A percentile compares a stretch with the other conserved stretches of the same genome.
Evolutionary conservation across 192 early-diverging fungal species (phyloP).

Genomic region (Podila epigama): DNA sequence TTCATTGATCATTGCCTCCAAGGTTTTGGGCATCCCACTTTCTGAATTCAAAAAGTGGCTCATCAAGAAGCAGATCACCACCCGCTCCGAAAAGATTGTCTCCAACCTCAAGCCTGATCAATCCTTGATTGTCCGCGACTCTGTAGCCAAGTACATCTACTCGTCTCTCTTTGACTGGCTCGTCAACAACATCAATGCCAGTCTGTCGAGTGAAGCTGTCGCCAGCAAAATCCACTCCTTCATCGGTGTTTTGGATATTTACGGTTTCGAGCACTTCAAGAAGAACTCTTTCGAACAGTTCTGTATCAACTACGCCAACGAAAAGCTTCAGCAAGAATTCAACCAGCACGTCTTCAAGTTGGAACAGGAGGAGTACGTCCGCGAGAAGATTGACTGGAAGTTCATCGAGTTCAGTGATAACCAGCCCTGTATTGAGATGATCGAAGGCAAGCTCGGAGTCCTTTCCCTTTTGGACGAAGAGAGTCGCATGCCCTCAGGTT

Average conservation of each 20-base stretch:
- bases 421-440: conserved; percentile 98
- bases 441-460: conserved; percentile 95
- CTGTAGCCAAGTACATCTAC: conserved; percentile 98
- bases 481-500: conserved; percentile 82
- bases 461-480: conserved; percentile 95
- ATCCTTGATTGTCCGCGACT: conserved; percentile 85
- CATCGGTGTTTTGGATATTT: conserved; percentile 99
- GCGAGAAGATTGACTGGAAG: conserved; percentile 96
- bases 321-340: conserved; percentile 99
- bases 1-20: conserved; percentile 71
- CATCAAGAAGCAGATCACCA: conserved; percentile 90
- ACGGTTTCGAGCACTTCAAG: conserved; percentile 99
- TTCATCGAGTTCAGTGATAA: conserved; percentile 99
- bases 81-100: conserved; percentile 92
- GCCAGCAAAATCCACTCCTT: conserved; percentile 62
- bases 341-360: conserved; percentile 99
- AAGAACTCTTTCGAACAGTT: conserved; percentile 99
- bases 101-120: conserved; percentile 76
- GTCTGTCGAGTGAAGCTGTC: conserved; percentile 70
- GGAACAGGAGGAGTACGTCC: conserved; percentile 97
- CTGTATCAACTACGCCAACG: conserved; percentile 97
- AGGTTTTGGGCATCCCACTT: conserved; percentile 80
- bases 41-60: conserved; percentile 94
- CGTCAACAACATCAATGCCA: conserved; percentile 87
- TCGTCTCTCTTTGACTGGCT: conserved; percentile 97